Base-by-base conservation (phyloP, 257 asterid genomes). In the Penstemon barbatus region DNA sequence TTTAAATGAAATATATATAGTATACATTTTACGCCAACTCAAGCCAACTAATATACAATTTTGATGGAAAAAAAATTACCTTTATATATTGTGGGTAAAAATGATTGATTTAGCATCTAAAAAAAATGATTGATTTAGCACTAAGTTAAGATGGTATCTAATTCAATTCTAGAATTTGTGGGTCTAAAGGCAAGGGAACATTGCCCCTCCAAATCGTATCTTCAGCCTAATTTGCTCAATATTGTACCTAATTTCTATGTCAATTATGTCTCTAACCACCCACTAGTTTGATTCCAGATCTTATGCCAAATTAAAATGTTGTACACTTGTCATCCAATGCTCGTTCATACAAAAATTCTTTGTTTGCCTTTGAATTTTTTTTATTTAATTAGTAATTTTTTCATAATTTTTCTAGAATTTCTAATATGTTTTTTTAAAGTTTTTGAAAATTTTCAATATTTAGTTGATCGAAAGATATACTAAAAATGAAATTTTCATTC, bases 191-290 rank as follows among this genome's bases (percentile, higher is more conserved):
- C 45, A 12, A 54, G 72, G 39, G 77, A 74, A 56, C 80, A 81
- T 72, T 72, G 78, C 58, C 78, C 75, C 78, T 66, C 68, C 77
- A 80, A 68, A 75, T 75, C 75, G n/a, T 72, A 79, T 74, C 78
- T 71, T 64, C 75, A 67, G 46, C 50, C 59, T 66, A 65, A 19
- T 67, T 65, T 42, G 33, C 33, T 25, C 33, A 25, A 0, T 1
- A 25, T 25, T 25, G 42, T 25, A 65, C 74, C 68, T 49, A 39
- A 49, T 50, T 45, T 71, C 48, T 19, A 41, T 12, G 12, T 40
- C 64, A 33, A 58, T 50, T 49, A 25, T 25, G 33, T 25, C 33
- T 2, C 33, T 25, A 25, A 25, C 33, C 33, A 2, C 3, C 33
- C 33, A 25, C 33, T 25, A 25, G 33, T 25, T 25, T 25, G 33